Evolutionary conservation across 2,329 filamentous ascomycete species (phyloP), one percentile per base, ranked within the genome.

Genomic region (Claviceps arundinis): DNA sequence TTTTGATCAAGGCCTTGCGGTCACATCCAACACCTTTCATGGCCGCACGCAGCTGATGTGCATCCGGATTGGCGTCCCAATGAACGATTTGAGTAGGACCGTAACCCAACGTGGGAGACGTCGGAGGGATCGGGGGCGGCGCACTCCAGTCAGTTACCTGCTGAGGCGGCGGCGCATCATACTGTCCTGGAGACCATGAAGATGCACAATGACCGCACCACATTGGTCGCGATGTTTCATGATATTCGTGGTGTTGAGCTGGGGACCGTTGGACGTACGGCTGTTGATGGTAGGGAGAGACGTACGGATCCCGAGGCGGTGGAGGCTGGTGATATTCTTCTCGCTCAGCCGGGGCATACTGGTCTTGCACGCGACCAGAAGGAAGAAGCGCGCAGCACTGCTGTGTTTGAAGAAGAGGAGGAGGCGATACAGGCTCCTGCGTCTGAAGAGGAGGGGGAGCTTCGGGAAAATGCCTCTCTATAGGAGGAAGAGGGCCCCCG

Each of bases 11-110:
- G 0, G 77, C 68, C 61, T 82, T 84, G 66, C 96, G 90, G 61
- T 97, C 82, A 0, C 90, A 96, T 37, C 90, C 91, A 56, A 95
- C 87, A 0, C 89, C 89, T 68, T 95, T 95, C 89, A 96, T 95
- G 2, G 91, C 88, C 59, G 78, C 78, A 50, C 88, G 81, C 22
- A 95, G 72, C 4, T 74, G 78, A 53, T 89, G 79, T 0, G 88
- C 85, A 59, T 93, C 82, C 13, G 73, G 70, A 3, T 71, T 75
- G 47, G 81, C 84, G 57, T 95, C 82, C 74, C 76, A 84, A 34
- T 79, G 74, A 44, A 87, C 85, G 46, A 79, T 72, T 61, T 87
- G 85, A 13, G 81, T 79, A 0, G 84, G 76, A 2, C 81, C 81
- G 61, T 95, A 96, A 38, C 90, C 90, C 0, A 77, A 68, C 0